These are phyloP conservation scores for Chaetomiaceae sp. DNA, from an alignment of 2,329 filamentous ascomycete species.

Conservation along the genomic window DNA sequence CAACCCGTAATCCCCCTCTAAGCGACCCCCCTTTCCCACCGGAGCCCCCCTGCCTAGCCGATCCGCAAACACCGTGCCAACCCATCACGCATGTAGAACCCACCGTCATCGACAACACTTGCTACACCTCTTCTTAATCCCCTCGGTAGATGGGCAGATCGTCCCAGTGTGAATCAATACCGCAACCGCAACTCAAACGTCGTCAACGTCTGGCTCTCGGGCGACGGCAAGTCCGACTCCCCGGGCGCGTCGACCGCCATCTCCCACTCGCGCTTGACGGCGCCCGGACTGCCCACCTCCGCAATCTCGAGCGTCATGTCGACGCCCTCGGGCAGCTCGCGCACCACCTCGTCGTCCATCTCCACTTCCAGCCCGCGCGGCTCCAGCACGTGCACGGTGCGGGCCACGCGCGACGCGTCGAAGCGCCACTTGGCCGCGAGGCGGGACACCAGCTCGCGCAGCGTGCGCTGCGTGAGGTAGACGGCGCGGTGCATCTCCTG, in stretches of 20 bases:
- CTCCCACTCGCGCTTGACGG: slow-evolving; percentile 54
- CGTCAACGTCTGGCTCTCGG: slow-evolving; percentile 20
- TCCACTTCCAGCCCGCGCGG: slow-evolving; percentile 74
- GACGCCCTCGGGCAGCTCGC: slow-evolving; percentile 79
- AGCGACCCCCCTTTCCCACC: no score
- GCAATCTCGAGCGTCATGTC: slow-evolving; percentile 74
- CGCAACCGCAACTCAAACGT: slow-evolving; percentile 42
- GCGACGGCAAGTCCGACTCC: slow-evolving; percentile 32
- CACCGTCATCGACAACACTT: no score
- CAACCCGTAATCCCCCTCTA: no score
- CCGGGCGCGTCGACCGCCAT: slow-evolving; percentile 49
- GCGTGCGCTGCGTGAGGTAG: slow-evolving; percentile 72
- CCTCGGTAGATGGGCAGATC: no score
- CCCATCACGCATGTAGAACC: no score
- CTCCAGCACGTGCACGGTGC: slow-evolving; percentile 65
- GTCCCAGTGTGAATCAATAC: no score
- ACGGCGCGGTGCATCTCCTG: slow-evolving; percentile 73
- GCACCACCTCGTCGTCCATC: slow-evolving; percentile 84
- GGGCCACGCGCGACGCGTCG: slow-evolving; percentile 63
- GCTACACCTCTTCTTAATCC: no score
- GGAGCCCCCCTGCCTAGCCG: no score
- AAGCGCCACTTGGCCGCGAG: slow-evolving; percentile 77
- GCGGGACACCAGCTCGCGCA: slow-evolving; percentile 65
- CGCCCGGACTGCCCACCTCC: slow-evolving; percentile 35
- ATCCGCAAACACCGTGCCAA: no score